Evolutionary conservation across 2,329 filamentous ascomycete genomes (phyloP).

Genomic region (Grosmannia serpens): DNA sequence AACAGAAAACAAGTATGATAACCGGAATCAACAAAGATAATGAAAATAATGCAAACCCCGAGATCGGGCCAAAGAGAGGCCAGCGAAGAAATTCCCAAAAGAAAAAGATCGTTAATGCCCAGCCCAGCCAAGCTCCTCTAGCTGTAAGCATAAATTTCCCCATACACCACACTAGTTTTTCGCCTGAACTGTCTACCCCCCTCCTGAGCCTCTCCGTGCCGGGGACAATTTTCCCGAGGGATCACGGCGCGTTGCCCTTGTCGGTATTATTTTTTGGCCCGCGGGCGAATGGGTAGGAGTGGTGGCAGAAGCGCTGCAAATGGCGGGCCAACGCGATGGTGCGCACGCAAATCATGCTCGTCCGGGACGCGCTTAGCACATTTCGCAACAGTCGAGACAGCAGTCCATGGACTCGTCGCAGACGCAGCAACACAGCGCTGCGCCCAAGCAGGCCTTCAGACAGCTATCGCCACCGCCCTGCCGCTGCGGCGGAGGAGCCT

Average conservation of each 20-base stretch:
- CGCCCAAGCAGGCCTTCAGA: slow-evolving; percentile 24
- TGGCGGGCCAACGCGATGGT: neutral
- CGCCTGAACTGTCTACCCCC: neutral
- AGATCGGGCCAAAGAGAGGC: neutral
- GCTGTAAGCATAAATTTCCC: neutral
- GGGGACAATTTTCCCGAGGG: too few species aligned
- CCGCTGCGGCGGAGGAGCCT: slow-evolving; percentile 26
- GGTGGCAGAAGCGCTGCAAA: neutral
- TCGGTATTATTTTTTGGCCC: neutral
- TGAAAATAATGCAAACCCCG: neutral
- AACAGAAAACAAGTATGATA: neutral
- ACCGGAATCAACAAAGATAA: neutral
- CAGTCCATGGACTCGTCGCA: slow-evolving; percentile 39
- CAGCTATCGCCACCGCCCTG: slow-evolving; percentile 26
- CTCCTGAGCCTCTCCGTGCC: neutral
- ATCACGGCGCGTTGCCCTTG: neutral
- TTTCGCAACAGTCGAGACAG: slow-evolving; percentile 33
- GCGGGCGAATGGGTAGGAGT: neutral
- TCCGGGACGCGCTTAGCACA: slow-evolving; percentile 19
- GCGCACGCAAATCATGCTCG: neutral
- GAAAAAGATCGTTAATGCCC: neutral
- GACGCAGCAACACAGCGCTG: slow-evolving; percentile 38
- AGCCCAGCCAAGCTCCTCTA: neutral
- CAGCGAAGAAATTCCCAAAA: neutral
- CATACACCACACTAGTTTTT: neutral